Base-by-base conservation (phyloP, 805 yeast species). In the Candida michaelii region DNA sequence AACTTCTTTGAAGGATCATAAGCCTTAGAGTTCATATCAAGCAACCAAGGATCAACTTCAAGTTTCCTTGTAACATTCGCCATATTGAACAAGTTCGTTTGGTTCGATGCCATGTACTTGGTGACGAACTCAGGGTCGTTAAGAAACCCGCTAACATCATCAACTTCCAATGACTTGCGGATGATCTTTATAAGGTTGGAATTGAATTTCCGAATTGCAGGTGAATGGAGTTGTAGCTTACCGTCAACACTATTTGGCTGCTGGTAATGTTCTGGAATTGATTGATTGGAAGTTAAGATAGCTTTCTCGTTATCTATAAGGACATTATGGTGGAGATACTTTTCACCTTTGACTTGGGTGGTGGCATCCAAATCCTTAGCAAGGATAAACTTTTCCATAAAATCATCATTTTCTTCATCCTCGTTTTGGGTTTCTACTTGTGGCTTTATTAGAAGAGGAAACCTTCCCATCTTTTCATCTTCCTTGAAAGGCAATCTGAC, bases 401-500 rank as follows among this genome's bases (percentile, higher is more conserved):
- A 36, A 3, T 33, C 41, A n/a, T 36, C 30, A 18, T 50, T 9
- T 25, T 36, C 37, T 6, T 21, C n/a, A 13, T 39, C 32, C 14
- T 32, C 21, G 7, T 39, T 23, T 14, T 45, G 48, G 8, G 35
- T 44, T 7, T 30, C 37, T 2, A 27, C 47, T 4, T 44, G 39
- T 14, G 42, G 45, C 13, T 39, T 46, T 5, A 25, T 36, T 21
- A 68, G 52, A 8, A 31, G 27, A 0, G 71, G 68, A 50, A 84
- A 77, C 17, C 69, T 70, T 2, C 89, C 79, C 12, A 80, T 67
- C 50, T 78, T 77, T 48, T 80, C 84, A 58, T 89, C 96, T 49
- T 87, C 95, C 32, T 76, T 74, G 59, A 77, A 86, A 1, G 96
- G 93, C 10, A 89, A 56, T 35, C 82, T 65, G 10, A 73, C 71